Evolutionary conservation across 495 filamentous ascomycete genomes (phyloP), one percentile per base, ranked within the genome.

Genomic region (Acidiella bohemica): DNA sequence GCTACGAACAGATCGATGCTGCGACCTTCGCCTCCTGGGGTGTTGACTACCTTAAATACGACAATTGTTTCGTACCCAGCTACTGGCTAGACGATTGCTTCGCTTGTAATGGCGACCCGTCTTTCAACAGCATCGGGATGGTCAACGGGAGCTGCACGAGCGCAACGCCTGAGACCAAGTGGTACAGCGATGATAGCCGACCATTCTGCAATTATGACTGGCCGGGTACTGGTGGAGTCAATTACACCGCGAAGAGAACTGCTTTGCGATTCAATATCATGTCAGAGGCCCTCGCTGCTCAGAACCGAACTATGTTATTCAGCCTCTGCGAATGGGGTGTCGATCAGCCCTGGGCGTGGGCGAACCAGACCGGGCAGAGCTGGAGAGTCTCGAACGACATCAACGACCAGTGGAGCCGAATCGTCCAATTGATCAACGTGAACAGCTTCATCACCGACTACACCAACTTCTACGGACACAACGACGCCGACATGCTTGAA

Each of bases 401-500:
- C 49, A 42, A 32, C 21, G 32, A 20, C 10, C 20, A 18, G 12
- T 68, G 65, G 66, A 25, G 33, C 12, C 61, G 64, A 13, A 63
- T 73, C 34, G 47, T 70, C 45, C 59, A 65, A 25, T 61, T 70
- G n/a, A 50, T 76, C 2, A 72, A 72, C 53, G 59, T 67, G 47
- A 66, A 64, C 36, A 56, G 58, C 29, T 75, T 73, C 52, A 49
- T 60, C 17, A 46, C 68, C 28, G 61, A 67, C 43, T 57, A 61
- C 18, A 66, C 60, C 17, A 55, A 67, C 19, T 74, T 72, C 57
- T 72, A 63, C 57, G 71, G 66, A 22, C 62, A 66, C 38, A 69
- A 72, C 5, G 77, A 82, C 46, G 57, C 68, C 4, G 78, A 83
- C 50, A 80, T 80, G 77, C 65, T 81, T 0, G 78, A 81, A 47